Percentiles rank a stretch among this genome's conserved stretches.
Conservation (phyloP, 2,329 filamentous ascomycete species). For the Pseudocercospora macadamiae region DNA sequence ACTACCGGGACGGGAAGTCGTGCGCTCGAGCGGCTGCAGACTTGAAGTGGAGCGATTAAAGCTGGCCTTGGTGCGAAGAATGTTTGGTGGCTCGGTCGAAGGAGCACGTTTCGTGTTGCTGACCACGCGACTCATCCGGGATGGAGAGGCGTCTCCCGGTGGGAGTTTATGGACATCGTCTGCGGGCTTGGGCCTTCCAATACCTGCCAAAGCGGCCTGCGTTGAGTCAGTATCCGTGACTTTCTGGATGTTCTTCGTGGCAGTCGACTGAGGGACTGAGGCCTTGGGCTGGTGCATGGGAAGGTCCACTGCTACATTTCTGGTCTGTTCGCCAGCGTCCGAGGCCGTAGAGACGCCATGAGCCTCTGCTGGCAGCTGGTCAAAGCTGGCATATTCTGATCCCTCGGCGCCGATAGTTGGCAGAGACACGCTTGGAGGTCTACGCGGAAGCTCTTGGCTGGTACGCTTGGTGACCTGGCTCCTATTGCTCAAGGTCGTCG, state of each 20-base stretch:
- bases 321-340: slow-evolving; percentile 46
- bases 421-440: slow-evolving; percentile 73
- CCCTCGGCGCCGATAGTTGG: slow-evolving; percentile 84
- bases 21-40: slow-evolving; percentile 42
- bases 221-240: slow-evolving; percentile 93
- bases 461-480: slow-evolving; percentile 43
- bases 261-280: slow-evolving; percentile 77
- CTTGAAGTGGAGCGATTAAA: slow-evolving; percentile 51
- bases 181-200: slow-evolving; percentile 65
- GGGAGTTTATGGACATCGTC: slow-evolving; percentile 48
- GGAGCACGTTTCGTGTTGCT: slow-evolving; percentile 32
- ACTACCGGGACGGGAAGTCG: slow-evolving; percentile 58
- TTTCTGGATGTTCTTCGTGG: slow-evolving; percentile 77
- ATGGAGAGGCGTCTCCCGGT: slow-evolving; percentile 25
- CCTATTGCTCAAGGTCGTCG: slow-evolving; percentile 48
- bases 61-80: slow-evolving; percentile 66
- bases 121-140: slow-evolving; percentile 30
- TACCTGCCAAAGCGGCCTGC: slow-evolving; percentile 79
- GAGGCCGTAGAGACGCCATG: slow-evolving; percentile 34
- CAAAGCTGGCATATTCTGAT: slow-evolving; percentile 75
- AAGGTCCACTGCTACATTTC: slow-evolving; percentile 77
- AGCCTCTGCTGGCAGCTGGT: slow-evolving; percentile 43
- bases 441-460: slow-evolving; percentile 56
- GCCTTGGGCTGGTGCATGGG: slow-evolving; percentile 89
- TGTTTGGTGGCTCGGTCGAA: slow-evolving; percentile 50